Base-by-base conservation (phyloP, 75 land plant species). In the Selaginella tamariscina region DNA sequence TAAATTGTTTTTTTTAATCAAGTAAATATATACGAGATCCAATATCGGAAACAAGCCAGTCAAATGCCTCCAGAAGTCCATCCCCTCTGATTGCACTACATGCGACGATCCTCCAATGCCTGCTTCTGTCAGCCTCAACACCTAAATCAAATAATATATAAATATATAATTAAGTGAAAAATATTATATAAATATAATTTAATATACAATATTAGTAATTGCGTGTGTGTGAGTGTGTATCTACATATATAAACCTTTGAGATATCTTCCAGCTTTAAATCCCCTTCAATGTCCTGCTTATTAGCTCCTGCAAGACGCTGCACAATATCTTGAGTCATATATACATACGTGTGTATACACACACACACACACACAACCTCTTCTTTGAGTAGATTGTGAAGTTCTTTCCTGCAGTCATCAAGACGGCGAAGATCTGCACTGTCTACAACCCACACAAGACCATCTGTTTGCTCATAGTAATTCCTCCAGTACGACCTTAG, bases 391-490 rank as follows among this genome's bases (percentile, higher is more conserved):
- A 94, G 91, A 78, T 85, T 87, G 32, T 89, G 82, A 15, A 94
- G 81, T 77, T 94, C 98, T 28, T 73, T 20, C 66, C 72, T 84
- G 82, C 98, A 94, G 69, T 94, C 96, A 68, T 89, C 83, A 32
- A 94, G 67, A 31, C 98, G 73, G 22, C 98, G 80, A 27, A 87
- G 78, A 76, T 94, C 98, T 0, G 91, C 89, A 79, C 98, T 85
- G 72, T 93, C 98, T 55, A 94, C 91, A 9, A 89, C 98, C 98
- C 98, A 93, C n/a, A 94, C 88, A 74, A 89, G 72, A 2, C 98
- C 96, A 82, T 89, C 96, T 13, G 98, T 89, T n/a, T 89, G 96
- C 71, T 94, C 96, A 70, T 90, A 89, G 65, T 89, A 89, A 74
- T 92, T 89, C 74, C 96, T 85, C 96, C 98, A 94, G 59, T 94